Conservation (phyloP, 257 asterid genomes). For the Agastache rugosa region DNA sequence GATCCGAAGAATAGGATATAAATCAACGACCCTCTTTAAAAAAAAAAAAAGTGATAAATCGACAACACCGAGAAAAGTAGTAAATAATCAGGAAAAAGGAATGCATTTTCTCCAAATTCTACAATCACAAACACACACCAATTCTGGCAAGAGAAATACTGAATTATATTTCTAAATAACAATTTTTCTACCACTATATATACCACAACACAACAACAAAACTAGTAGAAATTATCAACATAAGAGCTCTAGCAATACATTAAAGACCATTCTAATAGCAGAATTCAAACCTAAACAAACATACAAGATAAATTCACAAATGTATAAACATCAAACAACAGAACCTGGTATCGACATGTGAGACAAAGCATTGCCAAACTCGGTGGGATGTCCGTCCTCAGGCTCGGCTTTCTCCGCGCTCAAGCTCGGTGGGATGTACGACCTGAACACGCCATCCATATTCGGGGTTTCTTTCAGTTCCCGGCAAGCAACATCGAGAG, state of each 20-base stretch:
- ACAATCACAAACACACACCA: slow-evolving; percentile 29
- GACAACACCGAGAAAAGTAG: not conserved
- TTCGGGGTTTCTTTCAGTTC: slow-evolving; percentile 75
- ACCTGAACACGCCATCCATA: slow-evolving; percentile 64
- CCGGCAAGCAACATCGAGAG: slow-evolving; percentile 70
- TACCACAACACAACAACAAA: slow-evolving; percentile 16
- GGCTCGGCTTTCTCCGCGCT: slow-evolving; percentile 52
- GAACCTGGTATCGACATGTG: slow-evolving; percentile 50
- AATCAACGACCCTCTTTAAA: too few species aligned
- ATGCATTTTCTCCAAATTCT: slow-evolving; percentile 1
- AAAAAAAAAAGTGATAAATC: too few species aligned
- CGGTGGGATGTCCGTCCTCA: too few species aligned
- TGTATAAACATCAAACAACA: slow-evolving; percentile 34
- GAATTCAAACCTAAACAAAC: slow-evolving; percentile 24
- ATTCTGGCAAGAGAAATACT: slow-evolving; percentile 13
- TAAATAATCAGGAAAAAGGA: not conserved
- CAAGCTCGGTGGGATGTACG: slow-evolving; percentile 76
- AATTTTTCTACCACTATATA: not conserved
- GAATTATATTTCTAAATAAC: slow-evolving; percentile 5
- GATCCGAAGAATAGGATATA: too few species aligned
- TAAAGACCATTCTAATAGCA: slow-evolving; percentile 15
- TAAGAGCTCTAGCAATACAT: not conserved
- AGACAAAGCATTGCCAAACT: too few species aligned
- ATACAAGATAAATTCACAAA: slow-evolving; percentile 16
- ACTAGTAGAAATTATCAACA: slow-evolving; percentile 31